These are phyloP conservation scores for Salmacisia buchloeana DNA, from an alignment of 1,284 basidiomycete genomes.

Conservation along the genomic window DNA sequence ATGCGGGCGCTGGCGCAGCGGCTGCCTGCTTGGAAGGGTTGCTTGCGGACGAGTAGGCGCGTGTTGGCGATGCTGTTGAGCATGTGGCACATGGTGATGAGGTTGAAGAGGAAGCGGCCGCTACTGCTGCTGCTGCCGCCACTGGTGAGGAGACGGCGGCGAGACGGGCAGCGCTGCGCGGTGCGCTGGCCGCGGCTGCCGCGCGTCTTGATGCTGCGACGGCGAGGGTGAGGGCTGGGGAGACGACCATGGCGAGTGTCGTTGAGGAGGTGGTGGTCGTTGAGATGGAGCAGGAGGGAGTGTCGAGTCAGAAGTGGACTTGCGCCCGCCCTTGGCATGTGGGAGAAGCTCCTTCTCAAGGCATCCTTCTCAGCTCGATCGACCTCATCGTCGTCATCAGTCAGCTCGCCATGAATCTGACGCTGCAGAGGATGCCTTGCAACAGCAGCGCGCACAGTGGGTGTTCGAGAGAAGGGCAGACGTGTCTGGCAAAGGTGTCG, in stretches of 20 bases:
- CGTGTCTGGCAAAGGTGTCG: too few relatives aligned
- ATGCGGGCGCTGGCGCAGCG: background rate
- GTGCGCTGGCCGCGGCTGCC: background rate
- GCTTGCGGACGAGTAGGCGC: background rate
- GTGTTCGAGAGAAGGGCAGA: too few relatives aligned
- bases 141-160: background rate
- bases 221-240: background rate
- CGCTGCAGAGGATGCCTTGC: too few relatives aligned
- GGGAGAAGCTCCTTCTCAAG: too few relatives aligned
- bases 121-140: constrained; percentile 11
- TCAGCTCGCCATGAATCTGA: too few relatives aligned
- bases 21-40: constrained; percentile 9
- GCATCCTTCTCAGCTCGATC: too few relatives aligned
- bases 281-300: background rate
- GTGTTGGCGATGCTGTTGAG: constrained; percentile 12
- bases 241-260: background rate
- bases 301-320: background rate
- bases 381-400: too few relatives aligned
- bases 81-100: constrained; percentile 1
- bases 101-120: constrained; percentile 12
- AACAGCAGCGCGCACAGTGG: too few relatives aligned
- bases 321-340: too few relatives aligned
- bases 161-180: background rate
- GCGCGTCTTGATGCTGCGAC: background rate
- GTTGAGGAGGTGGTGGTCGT: background rate